Conservation (phyloP, 2,329 filamentous ascomycete species). For the Aspergillus niger region DNA sequence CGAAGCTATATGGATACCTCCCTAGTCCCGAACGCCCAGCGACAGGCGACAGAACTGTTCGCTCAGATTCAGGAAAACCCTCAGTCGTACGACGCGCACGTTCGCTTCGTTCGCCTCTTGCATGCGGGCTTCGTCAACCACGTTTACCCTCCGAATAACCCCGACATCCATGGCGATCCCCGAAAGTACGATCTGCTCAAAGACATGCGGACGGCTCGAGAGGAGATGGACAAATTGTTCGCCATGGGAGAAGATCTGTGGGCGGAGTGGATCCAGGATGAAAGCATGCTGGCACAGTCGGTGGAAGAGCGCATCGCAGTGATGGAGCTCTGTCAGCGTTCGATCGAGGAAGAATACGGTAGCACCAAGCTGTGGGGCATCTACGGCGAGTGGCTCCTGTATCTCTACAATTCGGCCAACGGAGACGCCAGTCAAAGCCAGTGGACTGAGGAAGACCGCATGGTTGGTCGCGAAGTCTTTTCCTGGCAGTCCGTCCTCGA, state of each 20-base stretch:
- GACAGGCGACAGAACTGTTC: constrained; percentile 44
- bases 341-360: constrained; percentile 62
- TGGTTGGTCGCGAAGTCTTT: constrained; percentile 62
- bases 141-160: constrained; percentile 48
- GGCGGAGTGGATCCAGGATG: constrained; percentile 65
- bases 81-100: constrained; percentile 50
- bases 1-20: constrained; percentile 47
- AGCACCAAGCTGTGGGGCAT: constrained; percentile 64
- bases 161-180: constrained; percentile 48
- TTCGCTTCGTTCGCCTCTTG: constrained; percentile 49
- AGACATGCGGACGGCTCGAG: constrained; percentile 52
- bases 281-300: constrained; percentile 58
- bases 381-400: constrained; percentile 63
- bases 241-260: constrained; percentile 65
- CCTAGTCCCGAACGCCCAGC: constrained; percentile 44
- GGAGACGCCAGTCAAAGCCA: constrained; percentile 40
- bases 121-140: constrained; percentile 52
- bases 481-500: constrained; percentile 57
- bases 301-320: constrained; percentile 60
- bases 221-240: constrained; percentile 63
- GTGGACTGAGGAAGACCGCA: constrained; percentile 59
- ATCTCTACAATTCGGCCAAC: constrained; percentile 57
- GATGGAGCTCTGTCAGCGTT: constrained; percentile 61
- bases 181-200: constrained; percentile 49
- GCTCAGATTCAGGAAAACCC: constrained; percentile 48